Evolutionary conservation across 805 yeast species (phyloP), one percentile per base, ranked within the genome.

Genomic region (Saturnispora zaruensis): DNA sequence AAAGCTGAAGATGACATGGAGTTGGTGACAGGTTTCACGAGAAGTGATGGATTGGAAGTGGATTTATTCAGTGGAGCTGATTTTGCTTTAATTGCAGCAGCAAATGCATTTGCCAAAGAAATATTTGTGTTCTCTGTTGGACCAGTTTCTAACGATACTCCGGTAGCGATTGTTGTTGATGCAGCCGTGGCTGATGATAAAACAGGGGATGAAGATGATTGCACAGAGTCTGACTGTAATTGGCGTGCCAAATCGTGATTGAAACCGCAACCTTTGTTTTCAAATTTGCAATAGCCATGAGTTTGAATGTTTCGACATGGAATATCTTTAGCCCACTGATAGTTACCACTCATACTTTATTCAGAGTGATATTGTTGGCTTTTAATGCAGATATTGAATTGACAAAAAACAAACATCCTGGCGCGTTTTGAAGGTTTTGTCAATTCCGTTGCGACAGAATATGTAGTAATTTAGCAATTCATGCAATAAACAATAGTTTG

Each of bases 221-320:
- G 46, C 5, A 26, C 21, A 24, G 25, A 16, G 5, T 34, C 34
- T 13, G 33, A 20, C 24, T 33, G 55, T 37, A 41, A 54, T 40
- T 52, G 45, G 26, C 61, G 59, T 44, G 68, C 71, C 37, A 62
- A 66, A 51, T 77, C 84, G 63, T 87, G 95, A 46, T 78, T 80
- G 62, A 87, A 88, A 2, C 82, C 84, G 62, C 96, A 88, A 9
- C 96, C 96, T 59, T 87, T 87, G 57, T 84, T 84, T 58, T 86
- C 89, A 67, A 77, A 87, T 64, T 87, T 87, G 71, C 96, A 88
- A 59, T 76, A 87, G 3, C 96, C 96, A 69, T 87, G 88, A 32
- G 87, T 86, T 44, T 83, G 78, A 49, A 87, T 81, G 59, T 88
- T 88, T 63, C 89, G 76, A 67, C 96, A 88, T 50, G 84, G 89